Evolutionary conservation across 306 rosid species (phyloP).

Genomic region (Chamaecrista fasciculata): DNA sequence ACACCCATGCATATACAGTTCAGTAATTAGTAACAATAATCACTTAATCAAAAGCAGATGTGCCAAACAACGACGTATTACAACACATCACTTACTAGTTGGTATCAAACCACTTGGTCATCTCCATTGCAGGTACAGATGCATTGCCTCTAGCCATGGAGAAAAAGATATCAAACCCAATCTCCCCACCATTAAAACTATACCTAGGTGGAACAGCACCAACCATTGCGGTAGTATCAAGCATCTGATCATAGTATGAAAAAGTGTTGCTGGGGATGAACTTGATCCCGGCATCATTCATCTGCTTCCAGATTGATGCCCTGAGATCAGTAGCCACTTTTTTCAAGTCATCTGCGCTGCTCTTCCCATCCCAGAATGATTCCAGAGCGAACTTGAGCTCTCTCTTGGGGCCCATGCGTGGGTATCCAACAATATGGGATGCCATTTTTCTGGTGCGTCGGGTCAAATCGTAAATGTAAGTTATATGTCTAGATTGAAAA

Average conservation of each 20-base stretch:
- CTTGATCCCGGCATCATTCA: constrained; percentile 76
- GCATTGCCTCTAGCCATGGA: constrained; percentile 98
- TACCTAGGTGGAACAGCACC: constrained; percentile 92
- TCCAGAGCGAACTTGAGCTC: constrained; percentile 94
- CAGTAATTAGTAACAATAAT: constrained; percentile 16
- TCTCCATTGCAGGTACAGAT: constrained; percentile 92
- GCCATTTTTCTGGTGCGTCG: constrained; percentile 60
- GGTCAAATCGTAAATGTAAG: constrained; percentile 23
- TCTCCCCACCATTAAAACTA: constrained; percentile 83
- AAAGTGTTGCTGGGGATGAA: constrained; percentile 89
- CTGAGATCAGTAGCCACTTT: constrained; percentile 81
- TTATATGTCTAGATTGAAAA: constrained; percentile 3
- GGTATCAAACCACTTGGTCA: constrained; percentile 99
- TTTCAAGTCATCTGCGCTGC: constrained; percentile 77
- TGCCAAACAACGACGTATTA: neutral
- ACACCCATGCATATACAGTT: constrained; percentile 29
- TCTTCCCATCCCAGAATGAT: constrained; percentile 89
- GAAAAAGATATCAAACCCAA: constrained; percentile 75
- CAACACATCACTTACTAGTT: constrained; percentile 66
- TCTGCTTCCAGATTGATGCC: constrained; percentile 87
- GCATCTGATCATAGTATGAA: constrained; percentile 76
- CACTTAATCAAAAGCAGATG: neutral
- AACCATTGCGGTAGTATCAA: constrained; percentile 75
- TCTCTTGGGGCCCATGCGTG: constrained; percentile 96
- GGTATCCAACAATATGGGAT: constrained; percentile 91